Conservation (phyloP, 2,329 filamentous ascomycete genomes). For the Sordariomycetes sp. region DNA sequence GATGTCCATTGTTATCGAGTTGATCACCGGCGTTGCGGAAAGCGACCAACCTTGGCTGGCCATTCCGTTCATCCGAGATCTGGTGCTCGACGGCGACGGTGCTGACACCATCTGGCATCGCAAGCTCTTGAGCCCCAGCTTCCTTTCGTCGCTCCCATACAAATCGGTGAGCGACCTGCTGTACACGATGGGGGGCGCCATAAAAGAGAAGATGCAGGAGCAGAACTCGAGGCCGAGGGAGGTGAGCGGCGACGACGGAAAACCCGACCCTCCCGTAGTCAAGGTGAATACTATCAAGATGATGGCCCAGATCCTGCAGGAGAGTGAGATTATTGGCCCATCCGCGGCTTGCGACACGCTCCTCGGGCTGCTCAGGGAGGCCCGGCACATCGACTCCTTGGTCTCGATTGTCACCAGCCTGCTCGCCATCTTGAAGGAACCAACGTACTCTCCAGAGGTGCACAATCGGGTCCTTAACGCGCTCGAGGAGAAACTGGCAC, state of each 20-base stretch:
- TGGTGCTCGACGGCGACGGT: constrained; percentile 14
- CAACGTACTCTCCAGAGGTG: constrained; percentile 7
- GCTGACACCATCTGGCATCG: constrained; percentile 18
- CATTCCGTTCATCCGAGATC: constrained; percentile 14
- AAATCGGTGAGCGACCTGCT: constrained; percentile 13
- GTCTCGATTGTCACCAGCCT: constrained; percentile 14
- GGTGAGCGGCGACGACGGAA: neutral
- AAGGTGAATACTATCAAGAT: constrained; percentile 23
- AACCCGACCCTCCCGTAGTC: constrained; percentile 9
- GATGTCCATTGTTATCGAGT: constrained; percentile 7
- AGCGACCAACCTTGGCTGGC: constrained; percentile 17
- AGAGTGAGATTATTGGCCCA: constrained; percentile 13
- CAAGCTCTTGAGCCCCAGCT: constrained; percentile 12
- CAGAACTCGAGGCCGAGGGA: constrained; percentile 9
- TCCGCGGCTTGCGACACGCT: constrained; percentile 15
- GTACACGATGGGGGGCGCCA: constrained; percentile 11
- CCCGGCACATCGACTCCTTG: constrained; percentile 18
- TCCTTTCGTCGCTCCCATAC: constrained; percentile 14
- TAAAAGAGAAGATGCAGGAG: constrained; percentile 15
- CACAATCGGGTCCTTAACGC: constrained; percentile 12
- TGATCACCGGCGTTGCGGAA: constrained; percentile 11
- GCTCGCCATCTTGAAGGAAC: constrained; percentile 1
- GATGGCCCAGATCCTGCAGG: constrained; percentile 18
- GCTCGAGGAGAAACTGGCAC: constrained; percentile 13
- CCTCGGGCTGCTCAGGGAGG: constrained; percentile 13